Base-by-base conservation (phyloP, 331 rosid genomes). In the Dryas integrifolia region DNA sequence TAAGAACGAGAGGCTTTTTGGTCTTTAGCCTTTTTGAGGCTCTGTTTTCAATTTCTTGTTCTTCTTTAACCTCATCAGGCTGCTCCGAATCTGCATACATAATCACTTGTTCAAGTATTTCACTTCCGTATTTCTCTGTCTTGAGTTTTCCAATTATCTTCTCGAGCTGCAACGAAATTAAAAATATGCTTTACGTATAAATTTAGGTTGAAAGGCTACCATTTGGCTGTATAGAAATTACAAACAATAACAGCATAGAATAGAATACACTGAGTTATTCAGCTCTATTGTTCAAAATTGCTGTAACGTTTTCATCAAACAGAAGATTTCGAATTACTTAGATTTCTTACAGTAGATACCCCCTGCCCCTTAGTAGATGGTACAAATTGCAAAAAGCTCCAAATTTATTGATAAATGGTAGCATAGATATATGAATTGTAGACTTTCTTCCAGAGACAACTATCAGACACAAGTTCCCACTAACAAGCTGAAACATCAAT, bases 111-210 rank as follows among this genome's bases (percentile, higher is more conserved):
- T 76, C 79, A 14, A 94, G 92, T 72, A 94, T 89, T 75, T 81
- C 81, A 72, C 48, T 76, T 60, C 97, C 96, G 59, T 91, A 89
- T 85, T 88, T 94, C 76, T 84, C 80, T 0, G 89, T 85, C 87
- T 89, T 94, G 87, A 89, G 43, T 73, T 86, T 94, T 66, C 97
- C 92, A 72, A 94, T 84, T 39, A 82, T 80, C 76, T 87, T 89
- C 80, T 94, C 92, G 92, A 88, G 82, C 98, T 91, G 97, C 83
- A 69, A 21, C 39, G 56, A 62, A 57, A 2, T 48, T 12, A 9
- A 7, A 52, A 7, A 52, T 52, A 60, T 0, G 14, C 9, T 46
- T 63, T 6, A 51, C 6, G n/a, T 45, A 13, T 49, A 9, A 49
- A 67, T 67, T 68, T 18, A 35, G 16, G 47, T 4, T 3, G 12